Base-by-base conservation (phyloP, 2,329 filamentous ascomycete genomes). In the Boeremia lycopersici region DNA sequence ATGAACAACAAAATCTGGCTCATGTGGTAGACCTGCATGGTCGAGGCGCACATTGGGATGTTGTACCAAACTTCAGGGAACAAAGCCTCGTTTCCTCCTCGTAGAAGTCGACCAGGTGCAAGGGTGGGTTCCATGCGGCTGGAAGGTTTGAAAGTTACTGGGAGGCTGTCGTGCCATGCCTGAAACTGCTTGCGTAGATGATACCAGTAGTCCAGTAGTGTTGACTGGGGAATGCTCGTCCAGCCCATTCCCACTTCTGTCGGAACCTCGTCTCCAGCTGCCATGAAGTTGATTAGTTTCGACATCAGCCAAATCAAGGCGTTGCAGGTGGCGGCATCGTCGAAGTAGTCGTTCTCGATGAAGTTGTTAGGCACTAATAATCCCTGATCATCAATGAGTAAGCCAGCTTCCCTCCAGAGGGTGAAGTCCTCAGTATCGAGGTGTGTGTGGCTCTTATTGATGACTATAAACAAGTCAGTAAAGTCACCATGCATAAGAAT, bases 11-110 rank as follows among this genome's bases (percentile, higher is more conserved):
- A 78, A 10, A 88, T 84, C 38, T 83, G 80, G 1, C 84, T 84
- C 76, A 88, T 87, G 63, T 88, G 83, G 60, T 86, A 88, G 55
- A 81, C 81, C 63, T 87, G 85, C 80, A 88, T 88, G 1, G 85
- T 84, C 2, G 85, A 85, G 0, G 83, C 85, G 70, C 85, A 89
- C 78, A 88, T 82, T 0, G 85, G 80, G 0, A 84, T 77, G 47
- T 81, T 81, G 68, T 86, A 87, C 85, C 86, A 89, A 11, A 86
- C 79, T 64, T 87, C 83, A 72, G 78, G 69, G 81, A 83, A 52
- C 76, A 76, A 40, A 68, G 68, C 42, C 55, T 77, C 76, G 19
- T 67, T 73, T 0, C 61, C 68, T 47, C 60, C 62, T 30, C 61
- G 60, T 1, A 64, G 43, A 13, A 69, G 56, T 34, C 61, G 60